Evolutionary conservation across 495 filamentous ascomycete genomes (phyloP).

Genomic region (Xylaria curta): DNA sequence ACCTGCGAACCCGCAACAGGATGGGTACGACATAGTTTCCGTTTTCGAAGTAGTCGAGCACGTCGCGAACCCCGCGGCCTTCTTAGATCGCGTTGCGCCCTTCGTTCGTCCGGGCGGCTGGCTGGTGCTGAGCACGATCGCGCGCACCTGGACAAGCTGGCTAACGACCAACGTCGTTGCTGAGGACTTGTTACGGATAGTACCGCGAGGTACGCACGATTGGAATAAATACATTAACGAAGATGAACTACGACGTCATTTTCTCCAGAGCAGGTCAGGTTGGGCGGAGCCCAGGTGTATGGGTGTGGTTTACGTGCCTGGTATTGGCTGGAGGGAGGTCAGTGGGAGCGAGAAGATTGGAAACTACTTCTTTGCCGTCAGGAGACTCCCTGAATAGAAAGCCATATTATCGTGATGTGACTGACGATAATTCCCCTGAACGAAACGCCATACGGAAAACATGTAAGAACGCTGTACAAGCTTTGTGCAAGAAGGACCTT

Average conservation of each 20-base stretch:
- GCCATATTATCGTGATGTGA: background rate
- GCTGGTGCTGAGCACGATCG: slow-evolving; percentile 90
- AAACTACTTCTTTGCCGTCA: slow-evolving; percentile 95
- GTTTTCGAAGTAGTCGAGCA: slow-evolving; percentile 97
- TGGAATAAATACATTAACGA: slow-evolving; percentile 95
- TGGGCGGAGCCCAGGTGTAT: slow-evolving; percentile 62
- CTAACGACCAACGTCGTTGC: slow-evolving; percentile 90
- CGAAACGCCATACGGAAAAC: background rate
- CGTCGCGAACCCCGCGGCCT: slow-evolving; percentile 71
- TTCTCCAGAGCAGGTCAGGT: slow-evolving; percentile 57
- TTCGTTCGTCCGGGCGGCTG: slow-evolving; percentile 90
- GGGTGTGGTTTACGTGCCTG: slow-evolving; percentile 91
- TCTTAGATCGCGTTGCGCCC: slow-evolving; percentile 70
- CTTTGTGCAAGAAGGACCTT: background rate
- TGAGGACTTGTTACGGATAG: slow-evolving; percentile 85
- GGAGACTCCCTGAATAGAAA: slow-evolving; percentile 49
- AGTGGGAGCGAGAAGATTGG: slow-evolving; percentile 82
- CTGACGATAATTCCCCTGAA: background rate
- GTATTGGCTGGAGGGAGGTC: slow-evolving; percentile 89
- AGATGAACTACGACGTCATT: slow-evolving; percentile 71
- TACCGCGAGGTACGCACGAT: slow-evolving; percentile 92
- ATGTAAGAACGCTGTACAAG: slow-evolving; percentile 11
- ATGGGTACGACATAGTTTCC: slow-evolving; percentile 75
- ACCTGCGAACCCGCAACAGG: slow-evolving; percentile 41
- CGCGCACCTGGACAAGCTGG: slow-evolving; percentile 85